Percentiles rank a stretch among this genome's conserved stretches.
phyloP scores from a whole-genome alignment of 169 alveolate genomes.

The Cyclospora cayetanensis region DNA sequence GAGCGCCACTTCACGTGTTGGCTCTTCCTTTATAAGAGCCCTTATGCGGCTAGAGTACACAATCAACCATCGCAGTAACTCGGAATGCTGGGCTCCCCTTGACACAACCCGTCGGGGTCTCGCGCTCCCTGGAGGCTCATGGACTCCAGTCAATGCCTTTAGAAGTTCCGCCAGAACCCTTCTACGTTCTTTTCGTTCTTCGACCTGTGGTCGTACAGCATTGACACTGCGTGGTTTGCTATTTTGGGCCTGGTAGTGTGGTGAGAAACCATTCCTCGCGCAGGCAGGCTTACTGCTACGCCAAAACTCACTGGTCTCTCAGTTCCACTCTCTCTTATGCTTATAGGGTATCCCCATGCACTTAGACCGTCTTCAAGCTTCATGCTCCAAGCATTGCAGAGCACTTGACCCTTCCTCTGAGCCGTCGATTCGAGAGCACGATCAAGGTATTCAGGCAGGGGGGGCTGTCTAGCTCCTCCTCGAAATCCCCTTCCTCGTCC shows the following conservation, averaged over 20 bases:
- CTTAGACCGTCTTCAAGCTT: not conserved
- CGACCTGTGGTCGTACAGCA: conserved; percentile 12
- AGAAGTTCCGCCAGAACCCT: conserved; percentile 39
- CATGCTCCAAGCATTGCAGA: conserved; percentile 62
- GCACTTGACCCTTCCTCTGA: conserved; percentile 38
- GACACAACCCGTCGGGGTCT: conserved; percentile 22
- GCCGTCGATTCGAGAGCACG: conserved; percentile 55
- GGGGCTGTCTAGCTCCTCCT: conserved; percentile 2
- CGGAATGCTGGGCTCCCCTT: conserved; percentile 48
- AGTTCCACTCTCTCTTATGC: conserved; percentile 59
- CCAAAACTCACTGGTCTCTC: conserved; percentile 53
- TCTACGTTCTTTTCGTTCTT: conserved; percentile 42
- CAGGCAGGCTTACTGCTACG: not conserved
- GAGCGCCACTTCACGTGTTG: conserved; percentile 40
- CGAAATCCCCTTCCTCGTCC: conserved; percentile 60
- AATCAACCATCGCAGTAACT: conserved; percentile 48
- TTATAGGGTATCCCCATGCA: conserved; percentile 55
- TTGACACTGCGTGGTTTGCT: not conserved
- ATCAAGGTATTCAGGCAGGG: conserved; percentile 43
- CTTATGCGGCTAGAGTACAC: conserved; percentile 47
- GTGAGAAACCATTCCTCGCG: not conserved
- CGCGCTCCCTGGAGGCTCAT: conserved; percentile 42
- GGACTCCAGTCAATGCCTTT: conserved; percentile 40
- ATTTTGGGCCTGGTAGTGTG: not conserved
- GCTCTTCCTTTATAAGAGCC: conserved; percentile 26